Evolutionary conservation across 352 stramenopile species (phyloP), one percentile per base, ranked within the genome.

Genomic region (Stramenopiles sp.): DNA sequence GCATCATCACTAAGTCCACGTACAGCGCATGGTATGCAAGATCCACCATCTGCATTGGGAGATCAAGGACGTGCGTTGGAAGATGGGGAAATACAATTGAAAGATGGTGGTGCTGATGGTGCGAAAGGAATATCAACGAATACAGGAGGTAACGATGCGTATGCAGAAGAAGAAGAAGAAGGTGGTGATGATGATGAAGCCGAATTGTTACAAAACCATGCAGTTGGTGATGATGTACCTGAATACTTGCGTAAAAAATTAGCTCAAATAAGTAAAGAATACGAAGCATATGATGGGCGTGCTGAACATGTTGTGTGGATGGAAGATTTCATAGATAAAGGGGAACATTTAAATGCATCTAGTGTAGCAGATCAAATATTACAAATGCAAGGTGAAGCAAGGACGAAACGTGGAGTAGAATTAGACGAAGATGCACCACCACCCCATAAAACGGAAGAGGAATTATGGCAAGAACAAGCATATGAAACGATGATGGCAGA

Each of bases 1-100:
- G 84, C 88, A 73, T 95, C 90, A 91, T 92, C 88, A 29, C 81
- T 93, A 23, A 91, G 88, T 1, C 88, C 88, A 29, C 85, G 53
- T 69, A 69, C 53, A 27, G 53, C 53, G 27, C 53, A 69, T 69
- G 53, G 27, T 23, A 69, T 69, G 53, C 20, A 69, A 20, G 53
- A 69, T 69, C 53, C 53, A 20, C 53, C 53, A 69, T 23, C 20
- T 27, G 53, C 53, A 23, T 27, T 69, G 20, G 53, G 53, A 27
- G 53, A 69, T 23, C 20, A 20, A 20, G 53, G 53, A 69, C 20
- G 20, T 27, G 53, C 53, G 53, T 27, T 69, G 53, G 53, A 20
- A 20, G 27, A 69, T 20, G 53, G 53, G 20, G 53, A 69, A 69
- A 69, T 69, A 69, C 53, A 23, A 20, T 20, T 23, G 20, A 69